A percentile compares a stretch with the other conserved stretches of the same genome.
Conservation (phyloP, 768 basidiomycete species). For the Rhodosporidiobolus odoratus region DNA sequence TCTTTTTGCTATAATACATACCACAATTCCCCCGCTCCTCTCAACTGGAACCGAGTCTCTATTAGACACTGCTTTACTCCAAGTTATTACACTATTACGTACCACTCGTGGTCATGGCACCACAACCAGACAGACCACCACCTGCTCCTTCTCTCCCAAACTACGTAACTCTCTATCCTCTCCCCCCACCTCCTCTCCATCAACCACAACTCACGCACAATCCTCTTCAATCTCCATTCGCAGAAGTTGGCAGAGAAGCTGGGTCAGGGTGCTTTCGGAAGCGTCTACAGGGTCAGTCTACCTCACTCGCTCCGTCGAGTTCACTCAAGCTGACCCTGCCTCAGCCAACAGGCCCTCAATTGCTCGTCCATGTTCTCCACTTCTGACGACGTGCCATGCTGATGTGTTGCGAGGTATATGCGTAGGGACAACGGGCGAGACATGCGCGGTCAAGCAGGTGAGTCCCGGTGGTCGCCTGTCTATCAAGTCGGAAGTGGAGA, state of each 20-base stretch:
- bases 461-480: neutral
- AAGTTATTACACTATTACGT: no score
- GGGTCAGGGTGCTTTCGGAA: slow-evolving; percentile 35
- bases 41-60: no score
- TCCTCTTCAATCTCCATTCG: neutral
- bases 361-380: neutral
- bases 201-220: neutral
- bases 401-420: slow-evolving; percentile 52
- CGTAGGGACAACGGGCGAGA: slow-evolving; percentile 86
- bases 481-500: neutral
- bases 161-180: slow-evolving; percentile 15
- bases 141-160: slow-evolving; percentile 20
- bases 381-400: accelerated
- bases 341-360: slow-evolving; percentile 35
- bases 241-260: slow-evolving; percentile 35
- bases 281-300: slow-evolving; percentile 26
- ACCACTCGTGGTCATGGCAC: neutral
- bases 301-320: no score
- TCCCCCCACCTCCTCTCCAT: neutral
- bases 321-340: neutral
- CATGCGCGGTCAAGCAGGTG: slow-evolving; percentile 89
- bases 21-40: no score
- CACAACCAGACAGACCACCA: neutral
- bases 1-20: no score
- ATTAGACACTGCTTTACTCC: no score